Conservation (phyloP, 306 rosid genomes). For the Psophocarpus tetragonolobus region DNA sequence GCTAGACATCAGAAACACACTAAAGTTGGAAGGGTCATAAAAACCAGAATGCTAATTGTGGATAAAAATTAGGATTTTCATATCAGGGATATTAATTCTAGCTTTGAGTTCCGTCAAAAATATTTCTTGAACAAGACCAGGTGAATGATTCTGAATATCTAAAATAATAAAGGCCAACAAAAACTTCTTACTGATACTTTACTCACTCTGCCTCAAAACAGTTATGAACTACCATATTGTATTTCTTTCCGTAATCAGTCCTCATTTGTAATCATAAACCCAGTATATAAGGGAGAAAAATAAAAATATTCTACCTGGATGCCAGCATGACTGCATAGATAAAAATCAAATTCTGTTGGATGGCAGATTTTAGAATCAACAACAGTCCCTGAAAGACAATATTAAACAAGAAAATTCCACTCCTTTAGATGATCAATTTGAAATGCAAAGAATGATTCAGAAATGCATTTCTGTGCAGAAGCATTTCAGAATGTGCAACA, state of each 20-base stretch:
- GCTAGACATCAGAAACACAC: not conserved
- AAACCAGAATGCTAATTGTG: not conserved
- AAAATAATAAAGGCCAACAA: not conserved
- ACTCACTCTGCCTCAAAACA: constrained; percentile 2
- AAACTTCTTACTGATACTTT: not conserved
- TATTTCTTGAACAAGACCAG: constrained; percentile 8
- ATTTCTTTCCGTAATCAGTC: not conserved
- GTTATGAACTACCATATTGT: not conserved
- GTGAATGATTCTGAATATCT: not conserved
- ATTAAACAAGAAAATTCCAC: constrained; percentile 2
- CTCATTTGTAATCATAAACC: not conserved
- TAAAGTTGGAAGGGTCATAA: not conserved
- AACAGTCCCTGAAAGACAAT: constrained; percentile 68
- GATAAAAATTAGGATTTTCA: not conserved
- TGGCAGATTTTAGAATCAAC: constrained; percentile 89
- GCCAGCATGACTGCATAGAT: constrained; percentile 97
- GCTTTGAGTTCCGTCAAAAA: not conserved
- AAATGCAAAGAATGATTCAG: not conserved
- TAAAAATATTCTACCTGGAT: constrained; percentile 58
- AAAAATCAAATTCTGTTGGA: constrained; percentile 90
- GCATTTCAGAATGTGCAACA: constrained; percentile 23
- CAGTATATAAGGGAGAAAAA: not conserved
- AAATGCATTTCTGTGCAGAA: not conserved
- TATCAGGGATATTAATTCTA: not conserved
- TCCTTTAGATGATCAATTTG: not conserved